These are phyloP conservation scores for Starmerella cellae DNA, from an alignment of 805 yeast species.

Conservation along the genomic window DNA sequence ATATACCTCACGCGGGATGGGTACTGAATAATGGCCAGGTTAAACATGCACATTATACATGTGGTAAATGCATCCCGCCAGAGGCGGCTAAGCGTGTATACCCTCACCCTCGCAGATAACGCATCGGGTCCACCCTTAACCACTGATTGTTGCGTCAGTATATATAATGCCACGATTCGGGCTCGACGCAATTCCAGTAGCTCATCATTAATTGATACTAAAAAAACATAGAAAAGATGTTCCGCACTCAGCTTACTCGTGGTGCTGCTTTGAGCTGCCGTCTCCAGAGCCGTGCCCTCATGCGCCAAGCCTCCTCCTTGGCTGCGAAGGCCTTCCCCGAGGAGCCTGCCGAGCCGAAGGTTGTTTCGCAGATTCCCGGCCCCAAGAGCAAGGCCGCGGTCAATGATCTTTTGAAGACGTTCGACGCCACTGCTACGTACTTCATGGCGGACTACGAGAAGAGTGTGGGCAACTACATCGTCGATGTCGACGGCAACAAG, in stretches of 20 bases:
- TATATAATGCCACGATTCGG: no score
- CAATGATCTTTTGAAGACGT: constrained; percentile 43
- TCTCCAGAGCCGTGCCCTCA: not conserved
- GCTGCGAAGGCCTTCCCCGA: constrained; percentile 42
- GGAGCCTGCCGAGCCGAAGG: constrained; percentile 63
- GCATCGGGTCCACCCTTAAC: no score
- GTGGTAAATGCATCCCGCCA: no score
- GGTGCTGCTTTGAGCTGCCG: not conserved
- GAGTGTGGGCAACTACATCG: constrained; percentile 66
- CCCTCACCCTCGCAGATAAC: no score
- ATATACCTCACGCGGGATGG: no score
- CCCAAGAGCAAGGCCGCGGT: constrained; percentile 47
- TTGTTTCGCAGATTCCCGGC: constrained; percentile 63
- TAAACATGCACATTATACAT: no score
- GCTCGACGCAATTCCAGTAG: no score
- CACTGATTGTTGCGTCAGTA: no score
- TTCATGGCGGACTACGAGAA: constrained; percentile 64
- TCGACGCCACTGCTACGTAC: constrained; percentile 61
- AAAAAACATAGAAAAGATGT: not conserved
- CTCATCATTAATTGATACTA: no score
- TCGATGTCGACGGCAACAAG: constrained; percentile 66
- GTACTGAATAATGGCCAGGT: no score
- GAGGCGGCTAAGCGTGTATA: no score
- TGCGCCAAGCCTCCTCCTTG: constrained; percentile 14
- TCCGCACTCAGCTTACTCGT: not conserved